These are phyloP conservation scores for Hypocrella siamensis DNA, from an alignment of 2,329 filamentous ascomycete genomes.

Conservation along the genomic window DNA sequence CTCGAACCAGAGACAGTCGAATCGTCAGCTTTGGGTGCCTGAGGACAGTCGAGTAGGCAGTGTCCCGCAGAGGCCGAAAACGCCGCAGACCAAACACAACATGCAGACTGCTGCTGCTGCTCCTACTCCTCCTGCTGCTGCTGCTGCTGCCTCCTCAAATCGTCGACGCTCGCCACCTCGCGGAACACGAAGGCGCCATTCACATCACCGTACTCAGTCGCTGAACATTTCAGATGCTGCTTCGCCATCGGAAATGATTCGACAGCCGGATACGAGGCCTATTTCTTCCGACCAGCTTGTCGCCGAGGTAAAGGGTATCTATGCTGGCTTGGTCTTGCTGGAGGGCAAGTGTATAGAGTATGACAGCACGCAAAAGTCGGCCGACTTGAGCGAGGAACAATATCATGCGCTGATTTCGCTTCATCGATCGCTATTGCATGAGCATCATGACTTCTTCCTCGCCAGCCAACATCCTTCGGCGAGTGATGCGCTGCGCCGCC, in stretches of 20 bases:
- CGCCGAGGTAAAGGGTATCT: constrained; percentile 70
- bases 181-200: not conserved
- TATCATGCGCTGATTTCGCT: constrained; percentile 75
- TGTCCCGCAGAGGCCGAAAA: constrained; percentile 2
- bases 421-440: constrained; percentile 65
- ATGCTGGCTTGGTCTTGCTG: constrained; percentile 70
- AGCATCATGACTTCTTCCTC: constrained; percentile 76
- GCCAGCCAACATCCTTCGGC: constrained; percentile 77
- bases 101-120: not conserved
- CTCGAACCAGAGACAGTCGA: constrained; percentile 6
- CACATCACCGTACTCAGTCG: not conserved
- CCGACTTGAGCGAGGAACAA: constrained; percentile 46
- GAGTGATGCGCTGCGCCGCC: constrained; percentile 44
- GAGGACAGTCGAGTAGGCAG: constrained; percentile 7
- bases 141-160: no score
- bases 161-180: constrained; percentile 3
- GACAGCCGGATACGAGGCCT: constrained; percentile 44
- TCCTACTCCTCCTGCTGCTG: no score
- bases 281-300: constrained; percentile 69
- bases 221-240: constrained; percentile 2
- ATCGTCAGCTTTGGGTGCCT: constrained; percentile 13
- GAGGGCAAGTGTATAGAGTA: constrained; percentile 80
- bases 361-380: constrained; percentile 40
- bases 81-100: constrained; percentile 2
- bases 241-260: constrained; percentile 5